phyloP scores from a whole-genome alignment of 2,329 filamentous ascomycete genomes.

The Zalaria sp. region DNA sequence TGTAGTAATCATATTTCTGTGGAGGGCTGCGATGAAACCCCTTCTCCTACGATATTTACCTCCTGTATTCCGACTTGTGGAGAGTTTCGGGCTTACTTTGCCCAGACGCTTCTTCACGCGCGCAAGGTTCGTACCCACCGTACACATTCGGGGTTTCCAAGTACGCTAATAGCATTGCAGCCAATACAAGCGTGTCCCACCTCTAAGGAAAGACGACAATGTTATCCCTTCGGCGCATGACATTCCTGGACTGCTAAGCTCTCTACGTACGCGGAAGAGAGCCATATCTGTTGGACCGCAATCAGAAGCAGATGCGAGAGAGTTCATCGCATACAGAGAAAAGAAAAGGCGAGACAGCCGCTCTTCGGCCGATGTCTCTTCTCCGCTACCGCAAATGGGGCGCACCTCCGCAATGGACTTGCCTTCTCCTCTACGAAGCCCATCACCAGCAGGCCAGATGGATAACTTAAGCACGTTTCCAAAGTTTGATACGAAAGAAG shows the following conservation, averaged over 20 bases:
- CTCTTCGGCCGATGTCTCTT: conserved; percentile 14
- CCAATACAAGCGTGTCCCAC: conserved; percentile 74
- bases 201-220: conserved; percentile 64
- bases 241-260: conserved; percentile 66
- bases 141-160: too few species aligned
- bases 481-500: neutral
- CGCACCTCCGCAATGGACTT: neutral
- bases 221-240: conserved; percentile 83
- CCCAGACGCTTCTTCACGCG: conserved; percentile 84
- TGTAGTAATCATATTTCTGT: conserved; percentile 71
- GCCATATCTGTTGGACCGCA: conserved; percentile 87
- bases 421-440: neutral
- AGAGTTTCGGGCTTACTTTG: conserved; percentile 62
- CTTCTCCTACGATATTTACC: conserved; percentile 63
- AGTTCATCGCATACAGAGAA: conserved; percentile 83
- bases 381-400: conserved; percentile 4
- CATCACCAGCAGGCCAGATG: too few species aligned
- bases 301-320: conserved; percentile 90
- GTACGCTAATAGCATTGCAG: conserved; percentile 9
- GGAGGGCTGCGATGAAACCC: conserved; percentile 84
- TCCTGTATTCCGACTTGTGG: conserved; percentile 74
- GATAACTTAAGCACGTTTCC: neutral
- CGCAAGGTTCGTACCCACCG: conserved; percentile 45
- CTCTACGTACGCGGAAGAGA: conserved; percentile 63
- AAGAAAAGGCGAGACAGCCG: conserved; percentile 48